Evolutionary conservation across 768 basidiomycete genomes (phyloP).

Genomic region (Arthromyces matolae): DNA sequence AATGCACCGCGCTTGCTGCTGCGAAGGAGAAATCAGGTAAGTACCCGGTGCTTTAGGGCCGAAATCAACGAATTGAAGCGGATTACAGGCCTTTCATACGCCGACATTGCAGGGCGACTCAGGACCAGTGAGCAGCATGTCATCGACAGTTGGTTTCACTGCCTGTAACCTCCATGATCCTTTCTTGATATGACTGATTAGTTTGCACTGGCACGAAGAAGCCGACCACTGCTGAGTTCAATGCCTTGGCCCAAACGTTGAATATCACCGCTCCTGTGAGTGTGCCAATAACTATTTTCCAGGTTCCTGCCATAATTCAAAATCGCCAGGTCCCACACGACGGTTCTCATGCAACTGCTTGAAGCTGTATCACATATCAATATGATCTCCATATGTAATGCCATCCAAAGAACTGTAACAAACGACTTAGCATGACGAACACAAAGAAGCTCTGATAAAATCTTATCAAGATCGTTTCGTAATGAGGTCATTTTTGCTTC

Average conservation of each 20-base stretch:
- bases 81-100: conserved; percentile 44
- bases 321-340: conserved; percentile 4
- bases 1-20: conserved; percentile 54
- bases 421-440: background rate
- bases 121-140: conserved; percentile 45
- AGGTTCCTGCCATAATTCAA: background rate
- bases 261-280: conserved; percentile 35
- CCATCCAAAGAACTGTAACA: background rate
- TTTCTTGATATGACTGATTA: conserved; percentile 18
- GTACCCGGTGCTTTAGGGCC: conserved; percentile 1
- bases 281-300: background rate
- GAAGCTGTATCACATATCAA: background rate
- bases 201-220: conserved; percentile 44
- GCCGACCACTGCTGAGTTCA: conserved; percentile 49
- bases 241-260: conserved; percentile 40
- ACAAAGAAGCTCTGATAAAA: background rate
- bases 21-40: conserved; percentile 51
- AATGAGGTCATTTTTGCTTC: background rate
- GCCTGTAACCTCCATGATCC: background rate
- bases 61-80: background rate
- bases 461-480: conserved; percentile 5
- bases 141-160: conserved; percentile 46
- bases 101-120: conserved; percentile 43
- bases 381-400: background rate
- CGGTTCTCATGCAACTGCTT: conserved; percentile 6